phyloP scores from a whole-genome alignment of 345 rosid species.

The Hibiscus tridactylites region DNA sequence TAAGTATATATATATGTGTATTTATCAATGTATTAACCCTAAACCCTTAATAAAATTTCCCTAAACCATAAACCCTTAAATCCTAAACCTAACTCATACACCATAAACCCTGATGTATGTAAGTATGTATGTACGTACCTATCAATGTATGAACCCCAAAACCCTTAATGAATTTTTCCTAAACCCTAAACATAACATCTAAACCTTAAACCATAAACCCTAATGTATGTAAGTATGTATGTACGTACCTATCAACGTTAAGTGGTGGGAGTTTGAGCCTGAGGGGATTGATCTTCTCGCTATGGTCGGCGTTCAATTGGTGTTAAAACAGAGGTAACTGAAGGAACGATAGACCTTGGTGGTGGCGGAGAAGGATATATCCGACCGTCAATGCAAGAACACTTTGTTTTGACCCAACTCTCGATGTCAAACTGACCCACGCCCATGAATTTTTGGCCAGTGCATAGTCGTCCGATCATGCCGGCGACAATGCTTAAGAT shows the following conservation, averaged over 20 bases:
- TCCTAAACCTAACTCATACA: no score
- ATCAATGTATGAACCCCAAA: no score
- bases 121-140: no score
- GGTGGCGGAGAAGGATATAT: constrained; percentile 26
- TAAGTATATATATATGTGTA: no score
- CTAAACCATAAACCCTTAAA: no score
- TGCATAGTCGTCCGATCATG: constrained; percentile 64
- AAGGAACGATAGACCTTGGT: constrained; percentile 5
- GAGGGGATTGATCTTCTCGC: constrained; percentile 20
- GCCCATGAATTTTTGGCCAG: constrained; percentile 55
- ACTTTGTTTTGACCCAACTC: constrained; percentile 63
- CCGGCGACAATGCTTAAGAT: constrained; percentile 38
- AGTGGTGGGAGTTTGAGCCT: constrained; percentile 11
- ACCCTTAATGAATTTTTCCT: no score
- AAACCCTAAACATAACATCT: no score
- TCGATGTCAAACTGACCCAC: constrained; percentile 58
- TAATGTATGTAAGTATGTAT: no score
- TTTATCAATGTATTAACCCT: no score
- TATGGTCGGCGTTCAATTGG: constrained; percentile 18
- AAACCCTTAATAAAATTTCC: no score
- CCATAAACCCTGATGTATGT: no score
- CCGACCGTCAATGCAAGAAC: constrained; percentile 71
- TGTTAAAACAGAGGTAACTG: constrained; percentile 9
- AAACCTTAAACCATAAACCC: no score
- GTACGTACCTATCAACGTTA: background rate